Evolutionary conservation across 1,139 yeast species (phyloP).

Genomic region (Geotrichum europaeum): DNA sequence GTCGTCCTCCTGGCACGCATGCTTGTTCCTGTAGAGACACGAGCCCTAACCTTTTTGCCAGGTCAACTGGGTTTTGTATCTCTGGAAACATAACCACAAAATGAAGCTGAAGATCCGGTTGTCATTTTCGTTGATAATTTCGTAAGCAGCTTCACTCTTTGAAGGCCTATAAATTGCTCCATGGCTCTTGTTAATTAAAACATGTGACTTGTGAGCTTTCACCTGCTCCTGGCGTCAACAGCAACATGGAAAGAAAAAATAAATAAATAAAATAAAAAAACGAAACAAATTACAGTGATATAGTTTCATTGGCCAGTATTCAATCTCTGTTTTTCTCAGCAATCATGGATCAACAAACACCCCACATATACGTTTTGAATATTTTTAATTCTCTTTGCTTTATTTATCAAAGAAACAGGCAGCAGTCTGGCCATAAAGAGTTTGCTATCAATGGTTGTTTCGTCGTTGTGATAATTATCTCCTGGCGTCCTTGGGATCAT

Average conservation of each 20-base stretch:
- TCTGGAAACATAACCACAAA: not conserved
- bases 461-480: not conserved
- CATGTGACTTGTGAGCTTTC: not conserved
- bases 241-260: not conserved
- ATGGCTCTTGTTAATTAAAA: not conserved
- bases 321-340: not conserved
- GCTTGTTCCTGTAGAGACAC: not conserved
- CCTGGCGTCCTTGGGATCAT: not conserved
- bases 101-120: not conserved
- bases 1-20: not conserved
- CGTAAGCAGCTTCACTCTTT: not conserved
- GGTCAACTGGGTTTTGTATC: not conserved
- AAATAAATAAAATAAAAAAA: too few species aligned
- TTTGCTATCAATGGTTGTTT: not conserved
- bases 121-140: not conserved
- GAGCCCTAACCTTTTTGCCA: not conserved
- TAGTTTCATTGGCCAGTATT: not conserved
- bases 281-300: not conserved
- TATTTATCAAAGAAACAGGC: not conserved
- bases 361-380: not conserved
- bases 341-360: not conserved
- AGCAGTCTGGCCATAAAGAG: too few species aligned
- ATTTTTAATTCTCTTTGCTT: not conserved
- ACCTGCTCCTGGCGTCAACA: not conserved
- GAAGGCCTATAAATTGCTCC: not conserved